A percentile compares a stretch with the other conserved stretches of the same genome.
These are phyloP conservation scores for Phytophthora parvispora DNA, from an alignment of 352 stramenopile genomes.

Conservation along the genomic window DNA sequence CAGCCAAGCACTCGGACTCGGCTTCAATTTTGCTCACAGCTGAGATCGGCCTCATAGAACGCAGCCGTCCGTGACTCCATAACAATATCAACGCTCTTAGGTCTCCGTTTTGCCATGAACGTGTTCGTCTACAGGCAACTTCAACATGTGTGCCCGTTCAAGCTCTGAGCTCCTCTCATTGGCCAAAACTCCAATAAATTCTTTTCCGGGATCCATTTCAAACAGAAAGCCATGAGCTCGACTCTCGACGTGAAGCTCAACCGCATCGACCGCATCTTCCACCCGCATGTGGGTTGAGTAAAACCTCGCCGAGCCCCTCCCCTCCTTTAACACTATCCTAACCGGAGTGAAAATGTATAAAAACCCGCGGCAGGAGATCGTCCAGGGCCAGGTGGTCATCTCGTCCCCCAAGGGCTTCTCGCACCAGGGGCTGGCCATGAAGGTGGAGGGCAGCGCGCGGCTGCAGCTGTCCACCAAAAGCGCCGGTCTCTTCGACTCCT, in stretches of 20 bases:
- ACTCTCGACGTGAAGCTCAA: slow-evolving; percentile 89
- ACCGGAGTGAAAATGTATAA: slow-evolving; percentile 1
- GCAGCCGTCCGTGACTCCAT: not conserved
- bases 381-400: slow-evolving; percentile 90
- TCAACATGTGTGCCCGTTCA: slow-evolving; percentile 10
- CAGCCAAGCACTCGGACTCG: not conserved
- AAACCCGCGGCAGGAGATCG: slow-evolving; percentile 60
- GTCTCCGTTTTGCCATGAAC: not conserved
- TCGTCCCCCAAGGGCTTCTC: slow-evolving; percentile 88
- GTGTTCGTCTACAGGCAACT: slow-evolving; percentile 20
- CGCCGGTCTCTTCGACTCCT: slow-evolving; percentile 85
- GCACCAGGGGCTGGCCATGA: slow-evolving; percentile 86
- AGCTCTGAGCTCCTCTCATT: slow-evolving; percentile 6
- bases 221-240: slow-evolving; percentile 64
- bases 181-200: not conserved
- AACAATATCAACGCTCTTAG: slow-evolving; percentile 3
- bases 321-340: not conserved
- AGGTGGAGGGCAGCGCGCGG: slow-evolving; percentile 83
- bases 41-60: not conserved
- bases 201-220: slow-evolving; percentile 9
- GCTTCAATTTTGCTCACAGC: slow-evolving; percentile 20
- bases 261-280: slow-evolving; percentile 89
- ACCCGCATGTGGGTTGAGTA: slow-evolving; percentile 73
- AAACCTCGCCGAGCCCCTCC: not conserved
- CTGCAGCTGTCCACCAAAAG: slow-evolving; percentile 88